Conservation (phyloP, 345 rosid genomes). For the Pistacia atlantica region DNA sequence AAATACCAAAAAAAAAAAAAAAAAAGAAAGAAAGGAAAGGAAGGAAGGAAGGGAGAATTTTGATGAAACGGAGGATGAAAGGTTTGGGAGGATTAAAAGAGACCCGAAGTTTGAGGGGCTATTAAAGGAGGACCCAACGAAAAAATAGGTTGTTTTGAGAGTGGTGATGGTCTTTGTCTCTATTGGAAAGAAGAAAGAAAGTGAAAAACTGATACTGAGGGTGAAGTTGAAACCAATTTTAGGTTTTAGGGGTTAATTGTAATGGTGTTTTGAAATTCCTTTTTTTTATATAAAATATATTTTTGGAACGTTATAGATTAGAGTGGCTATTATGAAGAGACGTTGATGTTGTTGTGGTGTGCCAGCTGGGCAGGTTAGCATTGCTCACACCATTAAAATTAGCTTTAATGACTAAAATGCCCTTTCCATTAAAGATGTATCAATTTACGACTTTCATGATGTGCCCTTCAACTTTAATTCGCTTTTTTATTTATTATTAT, state of each 20-base stretch:
- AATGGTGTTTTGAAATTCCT: background rate
- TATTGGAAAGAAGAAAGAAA: background rate
- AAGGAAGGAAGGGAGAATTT: background rate
- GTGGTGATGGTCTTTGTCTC: background rate
- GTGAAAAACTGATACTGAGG: background rate
- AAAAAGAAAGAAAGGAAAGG: background rate
- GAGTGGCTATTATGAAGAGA: background rate
- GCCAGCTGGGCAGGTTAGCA: background rate
- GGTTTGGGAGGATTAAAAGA: background rate
- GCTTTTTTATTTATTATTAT: too few species aligned
- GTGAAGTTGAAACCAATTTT: background rate
- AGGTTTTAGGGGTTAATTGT: background rate
- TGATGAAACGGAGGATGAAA: background rate
- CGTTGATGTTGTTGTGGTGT: constrained; percentile 4
- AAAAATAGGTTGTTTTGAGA: constrained; percentile 14
- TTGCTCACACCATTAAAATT: background rate
- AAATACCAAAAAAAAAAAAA: background rate
- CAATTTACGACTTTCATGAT: background rate
- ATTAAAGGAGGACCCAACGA: constrained; percentile 18
- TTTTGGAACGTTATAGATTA: constrained; percentile 10
- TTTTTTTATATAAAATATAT: background rate
- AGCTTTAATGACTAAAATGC: background rate
- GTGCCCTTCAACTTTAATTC: background rate
- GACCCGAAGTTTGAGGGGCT: background rate
- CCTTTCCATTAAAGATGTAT: background rate